Conservation (phyloP, 2,329 filamentous ascomycete genomes). For the Zopfia rhizophila region DNA sequence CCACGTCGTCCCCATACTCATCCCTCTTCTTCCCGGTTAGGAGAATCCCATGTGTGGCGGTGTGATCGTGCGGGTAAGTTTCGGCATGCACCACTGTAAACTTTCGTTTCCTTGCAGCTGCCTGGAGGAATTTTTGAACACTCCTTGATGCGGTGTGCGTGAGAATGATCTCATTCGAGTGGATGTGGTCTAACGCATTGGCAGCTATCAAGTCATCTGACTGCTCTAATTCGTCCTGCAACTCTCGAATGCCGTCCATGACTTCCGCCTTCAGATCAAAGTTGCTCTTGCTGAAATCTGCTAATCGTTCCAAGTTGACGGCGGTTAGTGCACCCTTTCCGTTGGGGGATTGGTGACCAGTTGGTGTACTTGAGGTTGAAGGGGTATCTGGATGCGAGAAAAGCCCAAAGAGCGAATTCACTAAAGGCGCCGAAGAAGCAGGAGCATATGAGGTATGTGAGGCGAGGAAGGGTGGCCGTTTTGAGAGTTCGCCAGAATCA, state of each 20-base stretch:
- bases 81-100: slow-evolving; percentile 91
- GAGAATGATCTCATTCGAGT: slow-evolving; percentile 91
- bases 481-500: slow-evolving; percentile 47
- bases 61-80: slow-evolving; percentile 75
- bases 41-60: slow-evolving; percentile 70
- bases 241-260: slow-evolving; percentile 92
- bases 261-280: slow-evolving; percentile 89
- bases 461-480: slow-evolving; percentile 70
- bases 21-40: slow-evolving; percentile 63
- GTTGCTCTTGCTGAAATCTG: slow-evolving; percentile 48
- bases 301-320: slow-evolving; percentile 50
- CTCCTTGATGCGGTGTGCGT: slow-evolving; percentile 87
- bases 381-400: slow-evolving; percentile 72
- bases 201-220: slow-evolving; percentile 93
- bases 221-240: slow-evolving; percentile 92
- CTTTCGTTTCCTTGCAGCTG: slow-evolving; percentile 86
- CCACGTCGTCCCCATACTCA: slow-evolving; percentile 62
- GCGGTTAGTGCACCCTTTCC: slow-evolving; percentile 51
- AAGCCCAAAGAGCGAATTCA: slow-evolving; percentile 87
- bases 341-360: slow-evolving; percentile 62
- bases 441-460: slow-evolving; percentile 71
- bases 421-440: slow-evolving; percentile 62
- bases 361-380: slow-evolving; percentile 61
- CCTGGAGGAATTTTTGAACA: slow-evolving; percentile 88
- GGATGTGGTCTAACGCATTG: slow-evolving; percentile 90